phyloP scores from a whole-genome alignment of 345 rosid genomes.

The Eucalyptus cladocalyx region DNA sequence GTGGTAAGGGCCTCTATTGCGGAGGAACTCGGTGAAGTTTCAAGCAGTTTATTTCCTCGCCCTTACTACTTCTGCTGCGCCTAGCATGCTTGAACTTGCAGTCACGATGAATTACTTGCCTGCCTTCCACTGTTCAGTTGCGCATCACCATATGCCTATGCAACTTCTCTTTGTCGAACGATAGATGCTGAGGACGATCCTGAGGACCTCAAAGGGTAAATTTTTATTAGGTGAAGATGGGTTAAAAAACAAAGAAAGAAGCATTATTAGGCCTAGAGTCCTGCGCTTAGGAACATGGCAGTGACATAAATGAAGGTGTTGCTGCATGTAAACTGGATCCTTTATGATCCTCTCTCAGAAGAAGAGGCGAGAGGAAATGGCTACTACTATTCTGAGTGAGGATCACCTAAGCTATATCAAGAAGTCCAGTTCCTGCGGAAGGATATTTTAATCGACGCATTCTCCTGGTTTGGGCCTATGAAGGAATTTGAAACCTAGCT shows the following conservation, averaged over 20 bases:
- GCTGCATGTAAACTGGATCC: not conserved
- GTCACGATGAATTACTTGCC: constrained; percentile 24
- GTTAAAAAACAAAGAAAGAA: constrained; percentile 14
- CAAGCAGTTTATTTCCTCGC: constrained; percentile 11
- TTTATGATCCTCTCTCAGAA: not conserved
- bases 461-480: constrained; percentile 56
- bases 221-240: not conserved
- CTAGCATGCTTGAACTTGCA: constrained; percentile 35
- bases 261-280: constrained; percentile 3
- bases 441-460: constrained; percentile 36
- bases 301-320: constrained; percentile 4
- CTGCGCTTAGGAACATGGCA: not conserved
- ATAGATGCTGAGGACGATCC: constrained; percentile 5
- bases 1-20: too few species aligned
- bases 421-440: constrained; percentile 43
- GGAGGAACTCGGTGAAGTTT: too few species aligned
- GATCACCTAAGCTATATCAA: not conserved
- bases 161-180: constrained; percentile 11
- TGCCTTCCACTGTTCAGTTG: constrained; percentile 44
- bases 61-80: constrained; percentile 6
- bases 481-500: constrained; percentile 40
- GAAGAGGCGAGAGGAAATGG: not conserved
- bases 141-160: constrained; percentile 38
- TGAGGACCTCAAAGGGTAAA: not conserved
- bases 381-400: not conserved